phyloP scores from a whole-genome alignment of 441 rosid species.

The Euphorbia schlechtendalii region DNA sequence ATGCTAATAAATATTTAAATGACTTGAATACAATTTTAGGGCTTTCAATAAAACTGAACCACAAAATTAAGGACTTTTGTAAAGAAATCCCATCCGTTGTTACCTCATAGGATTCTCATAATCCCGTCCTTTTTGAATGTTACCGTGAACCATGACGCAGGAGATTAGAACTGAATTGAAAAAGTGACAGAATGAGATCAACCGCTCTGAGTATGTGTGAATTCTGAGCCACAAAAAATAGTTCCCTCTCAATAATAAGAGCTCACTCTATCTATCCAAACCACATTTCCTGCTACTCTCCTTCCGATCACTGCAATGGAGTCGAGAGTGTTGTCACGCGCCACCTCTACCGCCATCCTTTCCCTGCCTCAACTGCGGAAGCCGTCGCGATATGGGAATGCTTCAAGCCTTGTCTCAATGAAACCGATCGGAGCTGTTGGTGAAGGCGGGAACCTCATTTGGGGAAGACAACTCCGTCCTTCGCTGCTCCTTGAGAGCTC shows the following conservation, averaged over 20 bases:
- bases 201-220: slow-evolving; percentile 13
- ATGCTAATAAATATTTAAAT: too few relatives aligned
- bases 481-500: slow-evolving; percentile 48
- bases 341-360: slow-evolving; percentile 38
- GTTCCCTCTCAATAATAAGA: slow-evolving; percentile 16
- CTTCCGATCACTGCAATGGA: slow-evolving; percentile 43
- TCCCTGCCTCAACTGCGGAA: slow-evolving; percentile 40
- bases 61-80: background rate
- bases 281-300: slow-evolving; percentile 18
- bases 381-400: slow-evolving; percentile 31
- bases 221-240: slow-evolving; percentile 10
- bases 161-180: slow-evolving; percentile 8
- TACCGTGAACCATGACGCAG: slow-evolving; percentile 5
- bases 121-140: background rate
- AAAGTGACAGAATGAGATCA: slow-evolving; percentile 18
- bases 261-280: slow-evolving; percentile 18
- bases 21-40: background rate
- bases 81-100: background rate
- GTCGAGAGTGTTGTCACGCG: slow-evolving; percentile 70
- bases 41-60: background rate
- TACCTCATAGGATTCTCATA: background rate
- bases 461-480: slow-evolving; percentile 80
- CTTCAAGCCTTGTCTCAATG: slow-evolving; percentile 24
- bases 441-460: slow-evolving; percentile 66
- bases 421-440: slow-evolving; percentile 54